Evolutionary conservation across 345 rosid genomes (phyloP), one percentile per base, ranked within the genome.

Genomic region (Brassica carinata): DNA sequence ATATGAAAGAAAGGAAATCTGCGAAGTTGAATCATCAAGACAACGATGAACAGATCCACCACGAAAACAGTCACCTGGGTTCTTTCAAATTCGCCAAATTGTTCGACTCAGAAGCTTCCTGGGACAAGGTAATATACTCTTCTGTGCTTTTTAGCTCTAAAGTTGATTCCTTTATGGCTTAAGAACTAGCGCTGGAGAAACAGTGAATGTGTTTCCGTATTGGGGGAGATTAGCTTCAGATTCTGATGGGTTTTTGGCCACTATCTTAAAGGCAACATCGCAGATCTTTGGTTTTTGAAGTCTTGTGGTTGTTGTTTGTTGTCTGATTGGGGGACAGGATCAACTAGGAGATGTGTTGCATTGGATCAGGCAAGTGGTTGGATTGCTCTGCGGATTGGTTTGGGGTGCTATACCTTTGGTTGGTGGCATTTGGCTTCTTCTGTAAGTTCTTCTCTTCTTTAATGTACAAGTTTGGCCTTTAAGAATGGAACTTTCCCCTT

Each of bases 311-410:
- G 51, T 36, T 72, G 66, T 15, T 73, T 72, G 31, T 61, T 51
- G 55, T 77, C 65, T 15, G 8, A 11, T 79, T 79, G 14, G 58
- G 58, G 69, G n/a, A 64, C 85, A 96, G 99, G 99, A 96, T 90
- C 98, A 93, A 87, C 75, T 96, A 78, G 99, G 99, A 82, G 99
- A 96, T 91, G 97, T 87, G 43, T 83, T 96, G 89, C 99, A 96
- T 78, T 96, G 99, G 99, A 92, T 93, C 77, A 87, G 99, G 66
- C 99, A 96, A 85, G 87, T 83, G 3, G 88, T 91, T 68, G 97
- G 94, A 30, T 82, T 96, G n/a, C 55, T 89, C 23, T 96, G 94
- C 62, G 98, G 98, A 34, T 86, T 96, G 86, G 13, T 93, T 7
- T 96, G 94, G 90, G 99, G 99, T 33, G 82, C 97, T 6, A 74